A percentile compares a stretch with the other conserved stretches of the same genome.
phyloP scores from a whole-genome alignment of 352 stramenopile species.

The Pythium utonaiense region DNA sequence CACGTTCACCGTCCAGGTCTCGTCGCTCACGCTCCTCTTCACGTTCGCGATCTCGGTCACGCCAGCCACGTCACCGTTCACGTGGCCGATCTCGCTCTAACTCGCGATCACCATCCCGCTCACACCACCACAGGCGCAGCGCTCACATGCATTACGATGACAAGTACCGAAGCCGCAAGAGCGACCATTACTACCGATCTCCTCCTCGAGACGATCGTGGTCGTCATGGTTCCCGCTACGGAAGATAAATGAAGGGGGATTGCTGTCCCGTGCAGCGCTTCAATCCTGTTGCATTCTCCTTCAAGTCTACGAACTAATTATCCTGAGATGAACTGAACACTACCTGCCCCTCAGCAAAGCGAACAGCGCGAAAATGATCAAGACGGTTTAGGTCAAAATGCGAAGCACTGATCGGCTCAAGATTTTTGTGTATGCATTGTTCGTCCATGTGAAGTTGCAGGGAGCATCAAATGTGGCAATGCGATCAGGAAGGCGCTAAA shows the following conservation, averaged over 20 bases:
- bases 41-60: slow-evolving; percentile 25
- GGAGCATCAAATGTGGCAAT: too few species aligned
- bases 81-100: slow-evolving; percentile 13
- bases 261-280: too few species aligned
- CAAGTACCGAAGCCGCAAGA: slow-evolving; percentile 16
- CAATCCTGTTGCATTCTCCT: too few species aligned
- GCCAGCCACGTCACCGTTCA: slow-evolving; percentile 26
- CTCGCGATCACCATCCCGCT: slow-evolving; percentile 11
- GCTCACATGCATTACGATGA: slow-evolving; percentile 14
- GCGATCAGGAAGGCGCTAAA: too few species aligned
- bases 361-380: too few species aligned
- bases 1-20: slow-evolving; percentile 11
- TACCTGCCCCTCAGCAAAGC: too few species aligned
- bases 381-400: too few species aligned
- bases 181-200: slow-evolving; percentile 11
- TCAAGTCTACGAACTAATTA: too few species aligned
- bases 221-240: slow-evolving; percentile 13
- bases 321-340: too few species aligned
- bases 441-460: too few species aligned
- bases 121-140: slow-evolving; percentile 4
- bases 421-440: too few species aligned
- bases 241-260: neutral
- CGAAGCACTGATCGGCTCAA: too few species aligned
- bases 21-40: slow-evolving; percentile 38
- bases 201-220: slow-evolving; percentile 19